phyloP scores from a whole-genome alignment of 768 basidiomycete genomes.

The Cystobasidiopsis lactophilus region DNA sequence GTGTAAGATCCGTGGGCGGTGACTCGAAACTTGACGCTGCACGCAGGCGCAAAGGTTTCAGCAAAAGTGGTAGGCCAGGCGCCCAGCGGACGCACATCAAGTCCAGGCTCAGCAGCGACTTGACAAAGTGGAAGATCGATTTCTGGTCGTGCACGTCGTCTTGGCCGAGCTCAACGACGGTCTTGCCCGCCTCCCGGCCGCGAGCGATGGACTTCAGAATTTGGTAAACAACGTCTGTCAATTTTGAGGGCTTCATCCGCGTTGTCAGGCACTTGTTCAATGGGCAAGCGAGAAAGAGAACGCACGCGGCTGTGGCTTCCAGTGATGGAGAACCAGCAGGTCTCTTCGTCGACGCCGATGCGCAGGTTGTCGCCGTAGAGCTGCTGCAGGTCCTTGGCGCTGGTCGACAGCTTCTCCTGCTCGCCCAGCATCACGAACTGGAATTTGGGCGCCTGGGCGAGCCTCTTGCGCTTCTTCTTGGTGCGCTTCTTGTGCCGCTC shows the following conservation, averaged over 20 bases:
- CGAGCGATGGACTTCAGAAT: constrained; percentile 66
- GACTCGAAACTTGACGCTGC: constrained; percentile 17
- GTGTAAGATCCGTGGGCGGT: constrained; percentile 22
- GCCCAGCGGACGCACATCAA: constrained; percentile 20
- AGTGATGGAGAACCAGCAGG: constrained; percentile 54
- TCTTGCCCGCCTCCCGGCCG: constrained; percentile 51
- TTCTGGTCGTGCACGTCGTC: constrained; percentile 69
- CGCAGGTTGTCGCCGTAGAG: constrained; percentile 28
- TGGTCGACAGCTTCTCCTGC: not conserved
- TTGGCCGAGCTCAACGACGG: constrained; percentile 53
- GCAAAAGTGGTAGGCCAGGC: not conserved
- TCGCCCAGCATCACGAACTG: not conserved
- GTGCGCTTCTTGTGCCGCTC: not conserved
- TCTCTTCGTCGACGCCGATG: constrained; percentile 51
- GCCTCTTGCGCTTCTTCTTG: not conserved
- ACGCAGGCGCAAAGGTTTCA: not conserved
- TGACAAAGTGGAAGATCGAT: constrained; percentile 66
- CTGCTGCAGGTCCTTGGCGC: not conserved
- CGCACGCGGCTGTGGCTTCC: constrained; percentile 64
- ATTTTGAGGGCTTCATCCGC: constrained; percentile 44
- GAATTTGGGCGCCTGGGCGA: not conserved
- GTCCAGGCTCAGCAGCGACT: constrained; percentile 45
- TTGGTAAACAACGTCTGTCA: constrained; percentile 66
- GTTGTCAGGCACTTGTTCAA: not conserved
- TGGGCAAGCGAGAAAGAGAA: constrained; percentile 11